phyloP scores from a whole-genome alignment of 2,329 filamentous ascomycete genomes.

The Aureobasidium sp. region DNA sequence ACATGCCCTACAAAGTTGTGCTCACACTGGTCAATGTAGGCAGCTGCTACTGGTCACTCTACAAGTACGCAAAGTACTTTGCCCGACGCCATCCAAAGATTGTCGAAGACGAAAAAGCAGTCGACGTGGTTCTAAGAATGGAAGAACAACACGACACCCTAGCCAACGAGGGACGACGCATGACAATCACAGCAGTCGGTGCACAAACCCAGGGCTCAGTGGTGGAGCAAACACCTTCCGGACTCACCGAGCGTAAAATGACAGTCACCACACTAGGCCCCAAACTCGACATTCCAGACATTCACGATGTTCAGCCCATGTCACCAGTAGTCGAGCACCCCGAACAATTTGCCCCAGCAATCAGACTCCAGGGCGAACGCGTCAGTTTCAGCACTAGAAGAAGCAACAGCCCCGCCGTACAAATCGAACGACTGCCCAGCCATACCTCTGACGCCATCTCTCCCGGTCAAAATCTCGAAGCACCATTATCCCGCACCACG shows the following conservation, averaged over 20 bases:
- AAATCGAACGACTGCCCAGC: background rate
- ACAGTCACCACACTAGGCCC: background rate
- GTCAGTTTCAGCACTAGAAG: background rate
- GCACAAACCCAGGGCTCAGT: slow-evolving; percentile 12
- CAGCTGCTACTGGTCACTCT: slow-evolving; percentile 26
- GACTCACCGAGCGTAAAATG: background rate
- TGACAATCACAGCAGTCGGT: slow-evolving; percentile 19
- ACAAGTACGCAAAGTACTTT: slow-evolving; percentile 41
- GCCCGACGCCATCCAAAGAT: slow-evolving; percentile 43
- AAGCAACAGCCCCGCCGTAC: background rate
- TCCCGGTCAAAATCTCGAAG: background rate
- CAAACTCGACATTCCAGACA: background rate
- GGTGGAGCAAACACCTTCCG: background rate
- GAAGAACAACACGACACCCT: slow-evolving; percentile 11
- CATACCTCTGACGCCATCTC: background rate
- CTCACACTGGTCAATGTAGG: slow-evolving; percentile 40
- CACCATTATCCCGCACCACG: background rate
- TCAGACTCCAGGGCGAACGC: slow-evolving; percentile 1
- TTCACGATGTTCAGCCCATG: background rate
- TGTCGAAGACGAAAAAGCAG: slow-evolving; percentile 40
- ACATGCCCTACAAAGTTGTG: slow-evolving; percentile 40
- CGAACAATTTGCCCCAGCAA: background rate
- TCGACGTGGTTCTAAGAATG: slow-evolving; percentile 17
- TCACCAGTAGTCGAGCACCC: background rate
- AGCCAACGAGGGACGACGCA: slow-evolving; percentile 14